These are phyloP conservation scores for Microstegium vimineum DNA, from an alignment of 176 grass and related monocot genomes.

Conservation along the genomic window DNA sequence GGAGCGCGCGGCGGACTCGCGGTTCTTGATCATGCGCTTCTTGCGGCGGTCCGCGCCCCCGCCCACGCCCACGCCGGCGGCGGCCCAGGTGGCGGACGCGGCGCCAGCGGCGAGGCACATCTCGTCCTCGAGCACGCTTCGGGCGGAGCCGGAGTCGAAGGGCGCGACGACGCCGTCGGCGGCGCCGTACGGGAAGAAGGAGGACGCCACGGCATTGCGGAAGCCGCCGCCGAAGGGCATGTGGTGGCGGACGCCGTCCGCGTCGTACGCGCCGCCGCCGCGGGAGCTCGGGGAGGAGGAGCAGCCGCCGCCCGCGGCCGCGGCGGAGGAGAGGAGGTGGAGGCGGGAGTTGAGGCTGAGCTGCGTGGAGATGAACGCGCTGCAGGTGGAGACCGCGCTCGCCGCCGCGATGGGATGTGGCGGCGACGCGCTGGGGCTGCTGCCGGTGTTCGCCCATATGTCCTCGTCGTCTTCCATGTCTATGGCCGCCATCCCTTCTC, in stretches of 20 bases:
- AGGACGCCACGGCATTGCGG: conserved; percentile 27
- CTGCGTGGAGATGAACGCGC: conserved; percentile 31
- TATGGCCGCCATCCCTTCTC: background rate
- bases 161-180: background rate
- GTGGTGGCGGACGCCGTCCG: background rate
- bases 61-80: too few relatives aligned
- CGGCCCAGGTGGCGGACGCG: background rate
- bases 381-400: background rate
- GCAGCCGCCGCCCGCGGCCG: background rate
- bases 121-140: conserved; percentile 22
- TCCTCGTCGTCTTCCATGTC: conserved; percentile 41
- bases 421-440: conserved; percentile 37
- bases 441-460: conserved; percentile 36
- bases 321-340: conserved; percentile 16
- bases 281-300: background rate
- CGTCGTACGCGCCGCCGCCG: background rate
- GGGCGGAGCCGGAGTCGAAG: conserved; percentile 12
- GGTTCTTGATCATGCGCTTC: conserved; percentile 80
- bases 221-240: background rate
- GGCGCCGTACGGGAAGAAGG: conserved; percentile 1
- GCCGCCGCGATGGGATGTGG: background rate
- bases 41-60: conserved; percentile 31
- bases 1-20: conserved; percentile 70
- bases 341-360: conserved; percentile 47
- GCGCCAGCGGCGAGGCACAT: background rate